Evolutionary conservation across 805 yeast species (phyloP).

Genomic region (Yarrowia deformans): DNA sequence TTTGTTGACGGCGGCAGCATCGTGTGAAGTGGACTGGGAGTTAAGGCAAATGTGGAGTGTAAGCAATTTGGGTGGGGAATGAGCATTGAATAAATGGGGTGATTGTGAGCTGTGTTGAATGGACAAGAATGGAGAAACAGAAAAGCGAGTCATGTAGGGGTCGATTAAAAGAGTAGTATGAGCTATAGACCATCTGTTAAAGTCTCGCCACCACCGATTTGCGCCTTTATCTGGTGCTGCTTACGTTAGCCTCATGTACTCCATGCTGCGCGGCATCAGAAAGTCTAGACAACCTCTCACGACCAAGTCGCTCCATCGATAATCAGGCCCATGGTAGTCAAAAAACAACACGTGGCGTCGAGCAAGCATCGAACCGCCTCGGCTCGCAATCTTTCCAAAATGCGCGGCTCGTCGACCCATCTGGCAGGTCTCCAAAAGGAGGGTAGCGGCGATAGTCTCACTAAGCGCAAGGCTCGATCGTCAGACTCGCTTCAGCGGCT

Average conservation of each 20-base stretch:
- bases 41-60: neutral
- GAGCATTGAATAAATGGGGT: no score
- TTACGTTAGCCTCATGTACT: constrained; percentile 17
- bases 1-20: neutral
- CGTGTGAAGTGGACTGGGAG: neutral
- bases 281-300: constrained; percentile 10
- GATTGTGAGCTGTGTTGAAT: neutral
- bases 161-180: no score
- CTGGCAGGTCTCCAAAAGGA: constrained; percentile 15
- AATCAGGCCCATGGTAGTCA: constrained; percentile 33
- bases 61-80: neutral
- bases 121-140: no score
- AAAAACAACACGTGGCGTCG: constrained; percentile 34
- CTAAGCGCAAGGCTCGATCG: constrained; percentile 35
- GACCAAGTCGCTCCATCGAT: neutral
- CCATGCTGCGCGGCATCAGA: constrained; percentile 7
- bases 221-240: constrained; percentile 5
- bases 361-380: constrained; percentile 34
- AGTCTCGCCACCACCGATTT: neutral
- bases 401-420: constrained; percentile 35
- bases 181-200: no score
- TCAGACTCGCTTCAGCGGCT: constrained; percentile 31
- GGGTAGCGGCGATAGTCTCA: constrained; percentile 30
- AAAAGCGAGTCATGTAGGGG: no score
- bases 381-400: constrained; percentile 22